These are phyloP conservation scores for Penicillium sp. DNA, from an alignment of 2,329 filamentous ascomycete genomes.

Conservation along the genomic window DNA sequence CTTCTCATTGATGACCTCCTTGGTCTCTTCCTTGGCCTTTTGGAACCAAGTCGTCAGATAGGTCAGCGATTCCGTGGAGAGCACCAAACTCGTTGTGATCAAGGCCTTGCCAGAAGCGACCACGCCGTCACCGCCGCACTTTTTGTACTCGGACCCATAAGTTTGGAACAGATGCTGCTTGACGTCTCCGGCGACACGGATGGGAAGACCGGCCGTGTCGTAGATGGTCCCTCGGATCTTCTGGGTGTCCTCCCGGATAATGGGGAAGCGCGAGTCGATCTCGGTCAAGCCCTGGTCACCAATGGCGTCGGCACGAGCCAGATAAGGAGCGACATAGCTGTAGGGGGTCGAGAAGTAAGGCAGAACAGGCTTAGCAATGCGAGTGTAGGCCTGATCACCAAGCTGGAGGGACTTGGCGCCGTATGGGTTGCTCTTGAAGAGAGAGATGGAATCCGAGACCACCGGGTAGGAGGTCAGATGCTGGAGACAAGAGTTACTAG, in stretches of 20 bases:
- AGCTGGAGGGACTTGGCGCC: conserved; percentile 76
- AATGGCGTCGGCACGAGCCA: conserved; percentile 71
- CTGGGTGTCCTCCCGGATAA: conserved; percentile 67
- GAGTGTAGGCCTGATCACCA: conserved; percentile 67
- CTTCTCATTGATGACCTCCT: conserved; percentile 50
- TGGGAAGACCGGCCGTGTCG: conserved; percentile 55
- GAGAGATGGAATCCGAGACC: conserved; percentile 69
- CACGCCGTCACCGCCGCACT: conserved; percentile 50
- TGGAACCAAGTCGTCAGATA: conserved; percentile 57
- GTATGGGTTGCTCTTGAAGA: conserved; percentile 74
- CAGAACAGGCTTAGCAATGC: conserved; percentile 69
- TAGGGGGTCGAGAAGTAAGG: conserved; percentile 75
- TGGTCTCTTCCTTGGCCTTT: conserved; percentile 57
- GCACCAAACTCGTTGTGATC: conserved; percentile 60
- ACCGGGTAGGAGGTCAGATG: conserved; percentile 81
- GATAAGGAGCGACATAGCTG: conserved; percentile 76
- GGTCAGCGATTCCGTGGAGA: conserved; percentile 59
- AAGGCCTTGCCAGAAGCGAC: conserved; percentile 65
- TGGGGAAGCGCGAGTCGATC: conserved; percentile 65
- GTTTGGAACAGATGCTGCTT: conserved; percentile 40
- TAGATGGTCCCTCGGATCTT: conserved; percentile 63
- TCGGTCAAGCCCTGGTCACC: conserved; percentile 65
- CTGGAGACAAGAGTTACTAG: conserved; percentile 39
- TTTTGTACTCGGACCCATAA: conserved; percentile 43
- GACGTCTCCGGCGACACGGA: conserved; percentile 57